phyloP scores from a whole-genome alignment of 1,284 basidiomycete species.

The Testicularia cyperi region DNA sequence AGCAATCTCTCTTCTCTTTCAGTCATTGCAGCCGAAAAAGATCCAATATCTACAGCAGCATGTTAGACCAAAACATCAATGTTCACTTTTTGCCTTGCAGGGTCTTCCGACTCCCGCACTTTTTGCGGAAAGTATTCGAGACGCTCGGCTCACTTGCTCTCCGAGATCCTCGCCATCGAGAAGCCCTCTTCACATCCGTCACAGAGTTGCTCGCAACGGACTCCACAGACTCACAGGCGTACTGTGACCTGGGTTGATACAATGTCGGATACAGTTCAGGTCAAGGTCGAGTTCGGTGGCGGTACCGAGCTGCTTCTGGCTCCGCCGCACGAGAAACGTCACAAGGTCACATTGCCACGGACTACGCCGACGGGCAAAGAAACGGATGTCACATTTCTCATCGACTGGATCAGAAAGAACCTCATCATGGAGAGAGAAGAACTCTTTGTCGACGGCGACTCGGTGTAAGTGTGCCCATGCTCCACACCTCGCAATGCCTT shows the following conservation, averaged over 20 bases:
- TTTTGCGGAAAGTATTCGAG: too few relatives aligned
- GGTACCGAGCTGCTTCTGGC: slow-evolving; percentile 56
- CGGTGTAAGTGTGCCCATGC: slow-evolving; percentile 71
- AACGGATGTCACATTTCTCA: slow-evolving; percentile 73
- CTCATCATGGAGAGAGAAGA: slow-evolving; percentile 81
- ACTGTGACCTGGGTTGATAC: background rate
- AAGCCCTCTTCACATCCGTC: too few relatives aligned
- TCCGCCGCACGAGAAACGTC: slow-evolving; percentile 52
- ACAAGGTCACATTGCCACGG: slow-evolving; percentile 37
- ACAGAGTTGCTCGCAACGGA: too few relatives aligned
- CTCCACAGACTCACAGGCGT: too few relatives aligned
- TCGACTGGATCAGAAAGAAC: slow-evolving; percentile 76
- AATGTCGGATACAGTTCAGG: slow-evolving; percentile 19
- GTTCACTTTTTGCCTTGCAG: too few relatives aligned
- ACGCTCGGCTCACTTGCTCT: too few relatives aligned
- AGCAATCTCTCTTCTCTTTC: too few relatives aligned
- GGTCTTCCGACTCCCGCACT: too few relatives aligned
- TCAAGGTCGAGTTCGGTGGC: slow-evolving; percentile 46
- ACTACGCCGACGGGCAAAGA: slow-evolving; percentile 41
- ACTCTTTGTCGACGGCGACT: slow-evolving; percentile 82
- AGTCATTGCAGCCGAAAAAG: too few relatives aligned
- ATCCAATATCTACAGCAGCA: too few relatives aligned
- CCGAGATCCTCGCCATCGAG: too few relatives aligned
- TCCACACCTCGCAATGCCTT: background rate
- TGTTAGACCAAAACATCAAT: too few relatives aligned